Evolutionary conservation across 2,329 filamentous ascomycete species (phyloP), one percentile per base, ranked within the genome.

Genomic region (Colletotrichum spinosum): DNA sequence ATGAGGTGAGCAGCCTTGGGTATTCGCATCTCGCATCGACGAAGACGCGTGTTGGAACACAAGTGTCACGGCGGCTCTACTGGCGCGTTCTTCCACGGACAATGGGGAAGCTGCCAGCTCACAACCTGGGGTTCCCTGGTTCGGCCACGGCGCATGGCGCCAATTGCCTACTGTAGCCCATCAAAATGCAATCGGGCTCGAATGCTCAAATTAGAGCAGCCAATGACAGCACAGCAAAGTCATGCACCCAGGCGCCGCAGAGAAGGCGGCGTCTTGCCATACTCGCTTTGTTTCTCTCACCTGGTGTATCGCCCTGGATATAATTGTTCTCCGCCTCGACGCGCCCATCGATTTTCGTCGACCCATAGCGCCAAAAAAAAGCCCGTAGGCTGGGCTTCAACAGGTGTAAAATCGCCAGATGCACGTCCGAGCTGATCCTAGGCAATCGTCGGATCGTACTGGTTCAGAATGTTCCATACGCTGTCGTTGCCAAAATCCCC

Each of bases 401-500:
- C 25, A 5, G 3, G 25, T 25, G 25, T 25, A 25, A 5, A 25
- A 42, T 34, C 17, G 50, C 55, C 50, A 60, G 49, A 45, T 12
- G 44, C 12, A 8, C 46, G 50, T 44, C 51, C 44, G 41, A 11
- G 55, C 11, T 42, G 35, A 35, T 42, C 42, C 63, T 44, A 66
- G 50, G 52, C 58, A 33, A 58, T 53, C 33, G 58, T 49, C 52
- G 74, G 76, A 41, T 78, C 78, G 68, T 81, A 81, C 68, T 81
- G 82, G 70, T 88, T 88, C 69, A 88, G 72, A 62, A 87, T 73
- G 42, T 81, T 83, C 85, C 85, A 87, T 60, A 88, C 80, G 49
- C 84, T 87, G 69, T 86, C 84, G 52, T 80, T 79, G 3, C 80
- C 81, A 74, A 87, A 86, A 61, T 82, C 84, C 2, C 85, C 85